Evolutionary conservation across 495 filamentous ascomycete species (phyloP), one percentile per base, ranked within the genome.

Genomic region (Tuber melanosporum): DNA sequence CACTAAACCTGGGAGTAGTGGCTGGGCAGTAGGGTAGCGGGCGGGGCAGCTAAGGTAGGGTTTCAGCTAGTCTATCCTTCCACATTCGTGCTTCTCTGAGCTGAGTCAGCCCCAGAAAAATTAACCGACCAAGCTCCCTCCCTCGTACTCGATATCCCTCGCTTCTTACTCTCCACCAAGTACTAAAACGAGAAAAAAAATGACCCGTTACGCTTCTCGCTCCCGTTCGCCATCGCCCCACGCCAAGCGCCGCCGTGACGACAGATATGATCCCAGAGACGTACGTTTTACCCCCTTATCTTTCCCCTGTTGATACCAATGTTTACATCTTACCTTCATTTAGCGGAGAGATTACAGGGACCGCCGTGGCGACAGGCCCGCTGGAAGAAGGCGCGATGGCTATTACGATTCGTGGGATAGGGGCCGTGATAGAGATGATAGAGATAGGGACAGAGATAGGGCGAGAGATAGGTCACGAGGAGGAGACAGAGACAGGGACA

Each of bases 391-490:
- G 75, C 87, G 88, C 73, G 85, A 87, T 76, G 88, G 88, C 76
- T 87, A 88, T 57, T 87, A 89, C 75, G 87, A 89, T 79, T 89
- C 92, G 82, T 81, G 85, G 70, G 89, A 89, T 78, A 86, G 87
- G 46, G 84, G 86, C 76, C 92, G 91, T 82, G 88, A 90, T 80
- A 92, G 94, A 39, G 82, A 83, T 36, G 87, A 86, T 73, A 83
- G 87, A 72, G 87, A 87, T 49, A 82, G 87, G 73, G 85, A 84
- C 42, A 89, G 90, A 72, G 89, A 90, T 43, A 86, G 86, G 73
- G 87, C 88, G 71, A 85, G 87, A 76, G 87, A 86, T 73, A 83
- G 87, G 73, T 86, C 87, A 52, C 83, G 87, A 72, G 85, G 84
- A 43, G 89, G 90, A 71, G 89, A 90, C 41, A 86, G 86, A 73